Percentiles rank a stretch among this genome's conserved stretches.
These are phyloP conservation scores for Panicum hallii DNA, from an alignment of 202 grass and related monocot species.

Conservation along the genomic window DNA sequence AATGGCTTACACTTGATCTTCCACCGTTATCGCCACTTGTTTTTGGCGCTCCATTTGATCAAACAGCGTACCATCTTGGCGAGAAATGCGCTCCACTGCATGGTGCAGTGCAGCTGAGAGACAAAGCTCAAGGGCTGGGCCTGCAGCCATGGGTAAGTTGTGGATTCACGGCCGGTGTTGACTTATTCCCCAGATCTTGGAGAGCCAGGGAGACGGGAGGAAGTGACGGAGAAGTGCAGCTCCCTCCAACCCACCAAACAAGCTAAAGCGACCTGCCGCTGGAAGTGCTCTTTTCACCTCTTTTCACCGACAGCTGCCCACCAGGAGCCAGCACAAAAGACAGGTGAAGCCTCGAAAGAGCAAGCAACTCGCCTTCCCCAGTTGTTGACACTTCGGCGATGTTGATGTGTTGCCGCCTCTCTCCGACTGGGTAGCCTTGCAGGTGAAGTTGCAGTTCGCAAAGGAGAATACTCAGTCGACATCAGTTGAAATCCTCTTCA, in stretches of 20 bases:
- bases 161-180: neutral
- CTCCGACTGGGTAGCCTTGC: neutral
- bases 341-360: neutral
- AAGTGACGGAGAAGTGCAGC: neutral
- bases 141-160: neutral
- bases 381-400: neutral
- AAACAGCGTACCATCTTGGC: neutral
- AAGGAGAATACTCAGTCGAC: neutral
- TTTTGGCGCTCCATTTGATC: neutral
- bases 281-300: neutral
- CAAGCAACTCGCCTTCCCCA: slow-evolving; percentile 31
- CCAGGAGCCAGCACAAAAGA: neutral
- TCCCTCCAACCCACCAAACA: slow-evolving; percentile 7
- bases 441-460: neutral
- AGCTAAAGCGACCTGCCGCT: neutral
- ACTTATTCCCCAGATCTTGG: neutral
- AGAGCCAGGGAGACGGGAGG: neutral
- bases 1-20: neutral
- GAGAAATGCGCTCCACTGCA: neutral
- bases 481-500: no score
- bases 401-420: neutral
- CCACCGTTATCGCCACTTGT: neutral
- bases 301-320: slow-evolving; percentile 36
- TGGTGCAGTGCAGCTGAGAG: neutral
- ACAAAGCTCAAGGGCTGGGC: no score